These are phyloP conservation scores for Diospyros kaki DNA, from an alignment of 148 eudicot genomes.

Conservation along the genomic window DNA sequence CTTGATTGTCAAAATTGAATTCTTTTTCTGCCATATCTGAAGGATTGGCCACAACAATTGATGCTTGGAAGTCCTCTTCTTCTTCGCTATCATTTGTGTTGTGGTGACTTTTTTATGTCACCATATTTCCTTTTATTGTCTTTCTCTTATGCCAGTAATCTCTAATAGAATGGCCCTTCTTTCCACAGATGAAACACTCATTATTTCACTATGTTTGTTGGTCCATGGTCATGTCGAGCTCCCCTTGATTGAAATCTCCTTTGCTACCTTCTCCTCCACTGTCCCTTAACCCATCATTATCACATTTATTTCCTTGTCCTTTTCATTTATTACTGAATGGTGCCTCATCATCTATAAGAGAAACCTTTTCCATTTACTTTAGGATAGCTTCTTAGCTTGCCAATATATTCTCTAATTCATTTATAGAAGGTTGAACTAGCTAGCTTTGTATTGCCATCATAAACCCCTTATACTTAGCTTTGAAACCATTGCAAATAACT, in stretches of 20 bases:
- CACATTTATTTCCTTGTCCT: background rate
- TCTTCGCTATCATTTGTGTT: background rate
- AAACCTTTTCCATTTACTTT: background rate
- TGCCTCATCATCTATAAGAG: background rate
- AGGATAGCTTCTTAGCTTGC: background rate
- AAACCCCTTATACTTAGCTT: background rate
- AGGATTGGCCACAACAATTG: background rate
- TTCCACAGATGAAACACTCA: too few species aligned
- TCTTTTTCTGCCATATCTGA: background rate
- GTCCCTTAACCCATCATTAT: background rate
- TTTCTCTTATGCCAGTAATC: background rate
- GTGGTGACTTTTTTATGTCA: background rate
- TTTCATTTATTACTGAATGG: background rate
- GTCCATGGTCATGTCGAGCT: too few species aligned
- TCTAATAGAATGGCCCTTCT: background rate
- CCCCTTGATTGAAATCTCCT: background rate
- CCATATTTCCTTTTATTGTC: background rate
- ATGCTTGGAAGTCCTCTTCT: background rate
- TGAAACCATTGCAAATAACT: background rate
- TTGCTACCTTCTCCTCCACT: background rate
- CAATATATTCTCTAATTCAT: background rate
- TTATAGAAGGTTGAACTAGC: background rate
- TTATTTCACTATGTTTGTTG: too few species aligned
- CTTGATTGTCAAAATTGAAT: background rate
- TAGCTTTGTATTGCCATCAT: background rate